Evolutionary conservation across 202 grass and related monocot species (phyloP).

Genomic region (Musa balbisiana): DNA sequence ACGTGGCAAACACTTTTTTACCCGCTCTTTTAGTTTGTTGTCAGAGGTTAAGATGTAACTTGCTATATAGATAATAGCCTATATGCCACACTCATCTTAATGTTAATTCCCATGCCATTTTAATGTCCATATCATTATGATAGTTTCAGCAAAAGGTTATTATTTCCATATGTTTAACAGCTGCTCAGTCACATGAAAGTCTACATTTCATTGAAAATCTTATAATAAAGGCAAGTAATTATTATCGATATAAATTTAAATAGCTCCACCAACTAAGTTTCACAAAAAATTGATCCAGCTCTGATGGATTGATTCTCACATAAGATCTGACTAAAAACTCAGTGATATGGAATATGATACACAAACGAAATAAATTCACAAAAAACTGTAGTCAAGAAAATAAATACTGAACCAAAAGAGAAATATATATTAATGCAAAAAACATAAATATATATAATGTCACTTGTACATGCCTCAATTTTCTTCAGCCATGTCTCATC

Average conservation of each 20-base stretch:
- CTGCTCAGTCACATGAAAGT: not conserved
- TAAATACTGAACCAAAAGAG: not conserved
- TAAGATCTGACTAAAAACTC: not conserved
- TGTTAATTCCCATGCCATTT: too few relatives aligned
- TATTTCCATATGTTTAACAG: not conserved
- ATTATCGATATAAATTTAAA: not conserved
- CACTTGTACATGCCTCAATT: not conserved
- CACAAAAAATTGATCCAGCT: not conserved
- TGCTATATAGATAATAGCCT: too few relatives aligned
- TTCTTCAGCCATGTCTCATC: not conserved
- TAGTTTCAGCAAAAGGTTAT: too few relatives aligned
- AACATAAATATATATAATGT: not conserved
- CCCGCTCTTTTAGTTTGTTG: too few relatives aligned
- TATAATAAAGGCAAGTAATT: not conserved
- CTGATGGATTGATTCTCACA: not conserved
- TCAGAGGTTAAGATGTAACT: too few relatives aligned
- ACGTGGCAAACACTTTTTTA: too few relatives aligned
- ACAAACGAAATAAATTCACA: not conserved
- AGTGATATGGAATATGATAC: not conserved
- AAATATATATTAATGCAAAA: not conserved
- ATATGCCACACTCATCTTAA: too few relatives aligned
- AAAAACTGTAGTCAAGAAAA: not conserved
- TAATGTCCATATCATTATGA: too few relatives aligned
- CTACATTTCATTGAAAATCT: not conserved
- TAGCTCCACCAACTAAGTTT: not conserved